phyloP scores from a whole-genome alignment of 306 rosid genomes.

The Lablab purpureus region DNA sequence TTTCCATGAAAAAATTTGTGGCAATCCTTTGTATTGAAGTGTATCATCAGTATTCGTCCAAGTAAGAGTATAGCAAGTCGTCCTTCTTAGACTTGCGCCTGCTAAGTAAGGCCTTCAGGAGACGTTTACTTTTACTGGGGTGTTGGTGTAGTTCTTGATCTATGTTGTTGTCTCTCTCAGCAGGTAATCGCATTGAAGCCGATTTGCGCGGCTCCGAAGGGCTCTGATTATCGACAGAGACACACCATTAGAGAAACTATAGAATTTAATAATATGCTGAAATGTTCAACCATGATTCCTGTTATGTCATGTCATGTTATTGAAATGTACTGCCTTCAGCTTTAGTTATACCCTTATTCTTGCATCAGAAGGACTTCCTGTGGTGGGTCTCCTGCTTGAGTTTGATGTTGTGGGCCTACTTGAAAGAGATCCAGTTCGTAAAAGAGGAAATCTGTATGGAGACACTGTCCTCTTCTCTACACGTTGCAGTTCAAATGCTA shows the following conservation, averaged over 20 bases:
- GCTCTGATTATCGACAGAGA: conserved; percentile 47
- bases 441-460: conserved; percentile 80
- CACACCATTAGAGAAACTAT: background rate
- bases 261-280: background rate
- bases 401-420: conserved; percentile 68
- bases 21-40: background rate
- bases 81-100: conserved; percentile 85
- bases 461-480: conserved; percentile 78
- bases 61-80: conserved; percentile 69
- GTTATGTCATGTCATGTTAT: background rate
- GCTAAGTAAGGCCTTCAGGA: conserved; percentile 78
- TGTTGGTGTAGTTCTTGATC: conserved; percentile 55
- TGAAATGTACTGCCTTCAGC: conserved; percentile 13
- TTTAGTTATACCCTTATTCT: conserved; percentile 59
- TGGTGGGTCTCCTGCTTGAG: conserved; percentile 71
- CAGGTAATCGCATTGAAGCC: conserved; percentile 75
- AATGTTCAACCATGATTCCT: background rate
- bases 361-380: conserved; percentile 67
- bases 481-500: conserved; percentile 36
- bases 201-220: conserved; percentile 88
- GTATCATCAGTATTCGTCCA: conserved; percentile 73
- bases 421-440: conserved; percentile 82
- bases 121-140: conserved; percentile 83
- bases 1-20: conserved; percentile 13
- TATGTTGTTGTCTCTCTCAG: conserved; percentile 63